Evolutionary conservation across 768 basidiomycete genomes (phyloP), one percentile per base, ranked within the genome.

Genomic region (Auricularia heimuer): DNA sequence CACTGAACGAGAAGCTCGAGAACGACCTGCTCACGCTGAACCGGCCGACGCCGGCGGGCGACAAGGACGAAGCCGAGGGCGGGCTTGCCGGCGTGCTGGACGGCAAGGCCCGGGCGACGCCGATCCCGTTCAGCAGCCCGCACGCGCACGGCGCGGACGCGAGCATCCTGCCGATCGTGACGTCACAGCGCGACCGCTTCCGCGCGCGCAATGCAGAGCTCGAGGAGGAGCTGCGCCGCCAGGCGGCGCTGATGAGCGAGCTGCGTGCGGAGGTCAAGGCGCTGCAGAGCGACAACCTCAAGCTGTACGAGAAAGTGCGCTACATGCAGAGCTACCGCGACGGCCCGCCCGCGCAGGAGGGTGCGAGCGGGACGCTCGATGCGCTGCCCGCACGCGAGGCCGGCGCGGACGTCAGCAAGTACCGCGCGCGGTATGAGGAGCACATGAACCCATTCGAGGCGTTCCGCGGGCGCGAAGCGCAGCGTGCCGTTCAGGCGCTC

Each of bases 391-490:
- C 63, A 71, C 78, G 34, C 77, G 78, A 33, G 76, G 75, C 45
- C 34, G 45, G 16, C 29, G 90, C 89, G 69, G 92, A 92, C 69
- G 85, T 98, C 74, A 88, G 89, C 70, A 91, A 87, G 72, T 99
- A 98, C 75, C 86, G 88, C 61, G 83, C 88, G 68, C 82, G 94
- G 73, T 99, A 99, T 71, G 96, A 98, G 73, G 92, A 97, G 76
- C 86, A 92, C 63, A 94, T 98, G 86, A 98, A 99, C 72, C 96
- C 97, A 0, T 99, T 99, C 73, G 95, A 98, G 75, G 94, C 90
- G 6, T 98, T 99, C 82, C 86, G 94, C 67, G 94, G 96, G 1
- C 81, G 94, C 96, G 97, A 98, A 79, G 93, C 94, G 36, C 89
- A 90, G n/a, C 80, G 94, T 65, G 96, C 93, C 1, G 94, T 96